Evolutionary conservation across 139 green algal genomes (phyloP).

Genomic region (Chlamydomonas sp.): DNA sequence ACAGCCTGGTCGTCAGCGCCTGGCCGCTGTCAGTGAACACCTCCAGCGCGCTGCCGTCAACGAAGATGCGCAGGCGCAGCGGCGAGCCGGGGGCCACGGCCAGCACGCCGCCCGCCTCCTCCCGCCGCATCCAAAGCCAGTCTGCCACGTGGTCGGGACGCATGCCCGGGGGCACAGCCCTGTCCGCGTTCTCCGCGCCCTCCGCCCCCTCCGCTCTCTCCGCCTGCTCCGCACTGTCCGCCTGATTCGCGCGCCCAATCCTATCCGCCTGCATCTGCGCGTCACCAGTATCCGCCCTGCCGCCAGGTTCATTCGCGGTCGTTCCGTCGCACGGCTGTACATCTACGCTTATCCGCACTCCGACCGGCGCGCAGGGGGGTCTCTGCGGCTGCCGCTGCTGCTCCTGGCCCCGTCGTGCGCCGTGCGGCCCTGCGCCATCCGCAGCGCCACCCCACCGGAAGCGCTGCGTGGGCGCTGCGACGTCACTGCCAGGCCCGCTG

Average conservation of each 20-base stretch:
- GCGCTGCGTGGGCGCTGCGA: too few relatives aligned
- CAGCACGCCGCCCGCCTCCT: slow-evolving; percentile 25
- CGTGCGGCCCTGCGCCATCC: too few relatives aligned
- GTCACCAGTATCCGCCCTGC: neutral
- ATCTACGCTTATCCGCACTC: too few relatives aligned
- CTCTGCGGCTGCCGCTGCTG: too few relatives aligned
- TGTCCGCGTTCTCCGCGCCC: too few relatives aligned
- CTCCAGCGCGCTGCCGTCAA: slow-evolving; percentile 83
- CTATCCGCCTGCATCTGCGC: neutral
- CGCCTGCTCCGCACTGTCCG: neutral
- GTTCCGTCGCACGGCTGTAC: too few relatives aligned
- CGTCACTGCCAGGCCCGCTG: too few relatives aligned
- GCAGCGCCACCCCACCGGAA: too few relatives aligned
- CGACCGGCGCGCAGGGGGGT: too few relatives aligned
- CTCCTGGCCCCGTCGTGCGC: too few relatives aligned
- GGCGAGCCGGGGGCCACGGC: slow-evolving; percentile 33
- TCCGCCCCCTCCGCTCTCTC: neutral
- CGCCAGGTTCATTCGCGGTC: too few relatives aligned
- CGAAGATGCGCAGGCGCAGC: slow-evolving; percentile 75
- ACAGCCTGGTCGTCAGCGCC: slow-evolving; percentile 78
- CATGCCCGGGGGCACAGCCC: too few relatives aligned
- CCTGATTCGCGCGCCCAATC: neutral
- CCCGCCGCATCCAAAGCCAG: slow-evolving; percentile 21
- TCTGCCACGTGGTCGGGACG: neutral
- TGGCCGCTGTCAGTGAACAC: slow-evolving; percentile 66